Base-by-base conservation (phyloP, 75 land plant genomes). In the Selaginella tamariscina region DNA sequence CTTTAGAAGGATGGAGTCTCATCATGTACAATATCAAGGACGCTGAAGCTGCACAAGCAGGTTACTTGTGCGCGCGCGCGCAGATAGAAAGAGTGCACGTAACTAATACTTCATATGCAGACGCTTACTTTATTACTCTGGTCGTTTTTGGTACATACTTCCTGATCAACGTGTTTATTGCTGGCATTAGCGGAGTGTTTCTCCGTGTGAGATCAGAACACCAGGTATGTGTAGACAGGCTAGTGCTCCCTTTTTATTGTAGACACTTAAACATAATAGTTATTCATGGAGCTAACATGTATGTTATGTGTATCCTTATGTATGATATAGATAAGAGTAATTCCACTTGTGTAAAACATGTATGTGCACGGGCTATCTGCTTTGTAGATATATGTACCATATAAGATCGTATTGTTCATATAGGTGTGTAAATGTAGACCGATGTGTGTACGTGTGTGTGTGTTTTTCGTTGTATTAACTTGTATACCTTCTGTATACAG, bases 111-210 rank as follows among this genome's bases (percentile, higher is more conserved):
- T 39, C 29, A 24, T 22, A 55, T 73, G 59, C 71, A 77, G 79
- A 68, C 13, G 65, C 75, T 33, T 77, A 72, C 56, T 77, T 73
- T 56, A 77, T 73, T 20, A 33, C 75, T 32, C 32, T 77, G 66
- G 75, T 77, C 24, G 54, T 77, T 23, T 56, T 77, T 71, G 79
- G 77, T 20, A 33, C 65, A 32, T 77, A 77, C 33, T 73, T 77
- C 22, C 33, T 59, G 5, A 66, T 77, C 8, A 77, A 77, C 55
- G 65, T 77, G 22, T 75, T 75, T 39, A 29, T 77, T 77, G 79
- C 79, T 64, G 79, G 74, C 28, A 73, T 77, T 54, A 77, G 79
- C 64, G 75, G 79, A 30, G 75, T 77, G 2, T 77, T 77, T 33
- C 65, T 77, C 24, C 55, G 79, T 21, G 79, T 77, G 24, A 59